These are phyloP conservation scores for Chrysoporthe cubensis DNA, from an alignment of 2,329 filamentous ascomycete genomes.

Conservation along the genomic window DNA sequence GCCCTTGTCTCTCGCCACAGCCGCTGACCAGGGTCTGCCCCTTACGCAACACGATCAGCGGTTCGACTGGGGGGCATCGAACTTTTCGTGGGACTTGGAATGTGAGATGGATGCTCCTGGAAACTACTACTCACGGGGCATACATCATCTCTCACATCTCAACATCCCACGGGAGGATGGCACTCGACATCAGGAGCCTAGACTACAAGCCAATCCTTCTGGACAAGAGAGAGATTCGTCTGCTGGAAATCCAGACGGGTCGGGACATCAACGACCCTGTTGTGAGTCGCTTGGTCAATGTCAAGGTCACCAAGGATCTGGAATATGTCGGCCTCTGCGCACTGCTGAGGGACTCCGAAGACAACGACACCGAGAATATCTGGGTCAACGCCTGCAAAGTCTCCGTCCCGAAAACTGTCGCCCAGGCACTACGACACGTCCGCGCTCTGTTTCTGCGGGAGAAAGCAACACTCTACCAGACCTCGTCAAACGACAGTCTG, in stretches of 20 bases:
- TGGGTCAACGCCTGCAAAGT: slow-evolving; percentile 18
- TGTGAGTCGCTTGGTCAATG: slow-evolving; percentile 21
- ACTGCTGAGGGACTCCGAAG: slow-evolving; percentile 20
- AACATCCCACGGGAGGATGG: neutral
- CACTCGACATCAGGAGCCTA: slow-evolving; percentile 18
- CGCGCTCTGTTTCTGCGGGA: slow-evolving; percentile 18
- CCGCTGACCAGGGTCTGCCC: slow-evolving; percentile 5
- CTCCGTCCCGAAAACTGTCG: slow-evolving; percentile 15
- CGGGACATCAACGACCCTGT: slow-evolving; percentile 22
- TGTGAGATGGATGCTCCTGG: neutral
- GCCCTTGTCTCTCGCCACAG: slow-evolving; percentile 9
- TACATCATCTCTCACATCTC: neutral
- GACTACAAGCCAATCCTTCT: slow-evolving; percentile 23
- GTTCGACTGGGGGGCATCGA: slow-evolving; percentile 4
- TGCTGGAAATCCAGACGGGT: slow-evolving; percentile 24
- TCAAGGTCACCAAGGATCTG: slow-evolving; percentile 14
- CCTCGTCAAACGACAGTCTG: neutral
- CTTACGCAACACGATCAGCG: slow-evolving; percentile 4
- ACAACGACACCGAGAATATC: slow-evolving; percentile 15
- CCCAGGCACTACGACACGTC: slow-evolving; percentile 17
- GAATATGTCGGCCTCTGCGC: slow-evolving; percentile 23
- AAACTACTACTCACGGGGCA: neutral
- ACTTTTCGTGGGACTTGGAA: slow-evolving; percentile 2
- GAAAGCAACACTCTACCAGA: neutral
- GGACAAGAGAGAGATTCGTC: slow-evolving; percentile 20